Evolutionary conservation across 2,329 filamentous ascomycete genomes (phyloP).

Genomic region (Fusarium succisae): DNA sequence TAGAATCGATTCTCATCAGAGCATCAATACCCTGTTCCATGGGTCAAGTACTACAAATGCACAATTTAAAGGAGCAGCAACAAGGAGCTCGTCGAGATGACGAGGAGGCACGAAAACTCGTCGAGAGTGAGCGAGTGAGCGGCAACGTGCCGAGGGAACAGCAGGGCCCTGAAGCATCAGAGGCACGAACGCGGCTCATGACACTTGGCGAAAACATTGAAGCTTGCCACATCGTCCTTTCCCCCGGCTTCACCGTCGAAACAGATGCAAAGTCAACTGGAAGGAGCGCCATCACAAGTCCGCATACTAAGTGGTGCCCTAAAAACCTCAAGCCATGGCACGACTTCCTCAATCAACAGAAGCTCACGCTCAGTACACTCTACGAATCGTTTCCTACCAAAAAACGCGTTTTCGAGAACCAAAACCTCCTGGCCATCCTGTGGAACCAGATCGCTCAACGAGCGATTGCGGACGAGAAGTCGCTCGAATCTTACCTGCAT

Average conservation of each 20-base stretch:
- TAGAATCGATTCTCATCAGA: too few species aligned
- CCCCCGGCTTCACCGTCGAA: background rate
- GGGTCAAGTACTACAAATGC: too few species aligned
- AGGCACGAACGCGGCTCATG: background rate
- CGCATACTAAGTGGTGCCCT: background rate
- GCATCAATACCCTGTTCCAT: too few species aligned
- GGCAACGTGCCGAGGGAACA: too few species aligned
- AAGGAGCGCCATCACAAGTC: background rate
- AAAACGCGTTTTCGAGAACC: background rate
- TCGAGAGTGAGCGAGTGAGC: too few species aligned
- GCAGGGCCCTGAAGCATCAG: background rate
- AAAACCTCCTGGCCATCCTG: background rate
- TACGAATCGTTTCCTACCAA: background rate
- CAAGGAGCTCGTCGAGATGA: too few species aligned
- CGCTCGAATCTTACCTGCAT: background rate
- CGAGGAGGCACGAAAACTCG: too few species aligned
- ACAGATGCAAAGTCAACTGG: background rate
- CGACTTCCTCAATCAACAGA: background rate
- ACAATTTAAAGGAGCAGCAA: too few species aligned
- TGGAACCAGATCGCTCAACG: background rate
- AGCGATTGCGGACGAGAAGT: background rate
- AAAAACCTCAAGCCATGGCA: too few species aligned
- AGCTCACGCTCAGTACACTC: background rate
- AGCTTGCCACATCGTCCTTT: background rate
- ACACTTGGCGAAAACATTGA: background rate